Conservation (phyloP, 495 filamentous ascomycete genomes). For the Penicillium bovifimosum region DNA sequence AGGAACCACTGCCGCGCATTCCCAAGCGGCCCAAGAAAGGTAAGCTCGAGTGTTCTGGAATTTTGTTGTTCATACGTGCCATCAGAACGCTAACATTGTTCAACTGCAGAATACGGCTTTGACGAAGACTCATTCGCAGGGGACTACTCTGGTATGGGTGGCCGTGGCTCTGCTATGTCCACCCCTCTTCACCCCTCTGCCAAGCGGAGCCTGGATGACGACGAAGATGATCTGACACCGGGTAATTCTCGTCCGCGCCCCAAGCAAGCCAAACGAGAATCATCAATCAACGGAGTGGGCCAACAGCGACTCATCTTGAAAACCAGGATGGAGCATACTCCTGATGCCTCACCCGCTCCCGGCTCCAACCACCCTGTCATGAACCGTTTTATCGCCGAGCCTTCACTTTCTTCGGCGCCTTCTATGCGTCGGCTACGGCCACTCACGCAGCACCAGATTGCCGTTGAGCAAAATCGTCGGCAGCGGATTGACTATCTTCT, state of each 20-base stretch:
- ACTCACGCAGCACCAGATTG: slow-evolving; percentile 87
- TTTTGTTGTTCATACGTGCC: background rate
- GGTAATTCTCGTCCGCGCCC: slow-evolving; percentile 31
- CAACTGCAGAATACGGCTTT: slow-evolving; percentile 25
- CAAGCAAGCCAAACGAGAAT: slow-evolving; percentile 36
- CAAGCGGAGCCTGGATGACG: slow-evolving; percentile 29
- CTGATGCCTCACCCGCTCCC: slow-evolving; percentile 46
- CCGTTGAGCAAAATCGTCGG: slow-evolving; percentile 81
- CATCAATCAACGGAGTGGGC: slow-evolving; percentile 32
- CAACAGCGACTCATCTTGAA: slow-evolving; percentile 46
- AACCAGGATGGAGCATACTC: slow-evolving; percentile 44
- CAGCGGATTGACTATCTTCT: slow-evolving; percentile 85
- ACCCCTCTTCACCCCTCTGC: slow-evolving; percentile 38
- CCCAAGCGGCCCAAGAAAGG: slow-evolving; percentile 54
- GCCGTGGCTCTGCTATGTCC: slow-evolving; percentile 36
- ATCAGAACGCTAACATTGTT: background rate
- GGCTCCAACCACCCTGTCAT: slow-evolving; percentile 43
- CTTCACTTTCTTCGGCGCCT: slow-evolving; percentile 27
- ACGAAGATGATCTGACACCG: slow-evolving; percentile 37
- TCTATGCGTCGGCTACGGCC: slow-evolving; percentile 63
- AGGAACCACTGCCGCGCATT: slow-evolving; percentile 53
- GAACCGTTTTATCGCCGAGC: slow-evolving; percentile 43
- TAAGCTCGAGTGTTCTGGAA: slow-evolving; percentile 10
- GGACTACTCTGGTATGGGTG: slow-evolving; percentile 31
- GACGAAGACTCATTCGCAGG: slow-evolving; percentile 36